Conservation (phyloP, 1,139 yeast genomes). For the Yamadazyma sp. region DNA sequence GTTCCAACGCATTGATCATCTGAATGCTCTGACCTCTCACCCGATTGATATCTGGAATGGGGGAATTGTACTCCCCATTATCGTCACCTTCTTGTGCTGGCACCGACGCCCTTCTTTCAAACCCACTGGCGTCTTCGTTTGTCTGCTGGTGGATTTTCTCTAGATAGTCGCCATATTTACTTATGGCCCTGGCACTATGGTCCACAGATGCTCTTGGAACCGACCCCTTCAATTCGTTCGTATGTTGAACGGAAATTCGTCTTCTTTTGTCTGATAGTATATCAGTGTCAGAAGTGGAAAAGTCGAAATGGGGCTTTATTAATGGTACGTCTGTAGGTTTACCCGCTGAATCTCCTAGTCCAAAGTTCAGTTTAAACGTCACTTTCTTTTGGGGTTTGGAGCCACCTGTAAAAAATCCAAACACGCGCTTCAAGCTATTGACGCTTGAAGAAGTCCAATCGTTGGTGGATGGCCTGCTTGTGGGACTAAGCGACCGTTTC, state of each 20-base stretch:
- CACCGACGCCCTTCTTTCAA: constrained; percentile 30
- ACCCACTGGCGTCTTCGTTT: constrained; percentile 27
- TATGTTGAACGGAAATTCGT: constrained; percentile 27
- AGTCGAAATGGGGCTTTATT: constrained; percentile 1
- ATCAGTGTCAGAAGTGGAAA: constrained; percentile 10
- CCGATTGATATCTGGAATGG: constrained; percentile 19
- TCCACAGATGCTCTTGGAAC: constrained; percentile 25
- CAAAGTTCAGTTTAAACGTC: constrained; percentile 5
- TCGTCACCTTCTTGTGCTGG: constrained; percentile 8
- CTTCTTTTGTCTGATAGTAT: constrained; percentile 32
- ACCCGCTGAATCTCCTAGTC: not conserved
- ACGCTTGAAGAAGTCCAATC: not conserved
- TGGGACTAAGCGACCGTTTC: constrained; percentile 19
- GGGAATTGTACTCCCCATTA: constrained; percentile 16
- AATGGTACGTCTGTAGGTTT: not conserved
- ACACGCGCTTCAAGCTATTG: constrained; percentile 7
- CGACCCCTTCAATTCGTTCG: constrained; percentile 16
- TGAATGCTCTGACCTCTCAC: constrained; percentile 19
- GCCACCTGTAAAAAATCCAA: constrained; percentile 7
- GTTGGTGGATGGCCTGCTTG: constrained; percentile 2
- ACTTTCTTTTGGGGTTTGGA: constrained; percentile 5
- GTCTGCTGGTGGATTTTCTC: constrained; percentile 23
- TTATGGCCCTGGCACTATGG: constrained; percentile 7
- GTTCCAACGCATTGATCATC: constrained; percentile 18
- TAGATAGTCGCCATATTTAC: constrained; percentile 28